Base-by-base conservation (phyloP, 129 eudicot species). In the Logfia minima region DNA sequence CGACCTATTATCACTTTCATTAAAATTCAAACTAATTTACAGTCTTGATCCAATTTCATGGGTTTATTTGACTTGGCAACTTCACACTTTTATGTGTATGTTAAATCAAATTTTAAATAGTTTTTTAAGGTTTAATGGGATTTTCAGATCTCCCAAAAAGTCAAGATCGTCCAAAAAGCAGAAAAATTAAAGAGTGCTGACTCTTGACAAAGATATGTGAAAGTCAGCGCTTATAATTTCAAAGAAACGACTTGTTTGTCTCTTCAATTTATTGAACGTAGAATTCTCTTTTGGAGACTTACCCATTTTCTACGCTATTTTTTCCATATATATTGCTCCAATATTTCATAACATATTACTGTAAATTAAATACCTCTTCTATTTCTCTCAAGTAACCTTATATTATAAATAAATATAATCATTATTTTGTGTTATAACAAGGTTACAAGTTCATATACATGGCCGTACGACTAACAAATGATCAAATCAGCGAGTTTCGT, bases 401-500 rank as follows among this genome's bases (percentile, higher is more conserved):
- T 62, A 22, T 37, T 4, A 4, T 8, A 37, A 37, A 37, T 37
- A 37, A 4, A 13, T 7, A 28, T 19, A 59, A 8, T 56, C 76
- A n/a, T 3, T 8, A 0, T 60, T 32, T 59, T 16, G 22, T 24
- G 17, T 31, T 5, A 58, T 17, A 55, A 68, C 68, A 39, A 58
- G 45, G 63, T 23, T 48, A 48, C 69, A 75, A 66, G 55, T 74
- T 19, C 16, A 14, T 2, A 5, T 11, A 53, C 60, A 88, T 90
- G 96, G 87, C 86, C 8, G 89, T 72, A 32, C 51, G 72, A 55
- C 55, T 87, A 28, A 82, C 90, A n/a, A 61, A 80, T 62, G 86
- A 86, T 61, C 96, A 90, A 70, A 84, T 88, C 77, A 76, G 63
- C 19, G 92, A 90, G 86, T 86, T 87, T 68, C 80, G 85, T 18